Evolutionary conservation across 768 basidiomycete genomes (phyloP).

Genomic region (Holtermanniella nyarrowii): DNA sequence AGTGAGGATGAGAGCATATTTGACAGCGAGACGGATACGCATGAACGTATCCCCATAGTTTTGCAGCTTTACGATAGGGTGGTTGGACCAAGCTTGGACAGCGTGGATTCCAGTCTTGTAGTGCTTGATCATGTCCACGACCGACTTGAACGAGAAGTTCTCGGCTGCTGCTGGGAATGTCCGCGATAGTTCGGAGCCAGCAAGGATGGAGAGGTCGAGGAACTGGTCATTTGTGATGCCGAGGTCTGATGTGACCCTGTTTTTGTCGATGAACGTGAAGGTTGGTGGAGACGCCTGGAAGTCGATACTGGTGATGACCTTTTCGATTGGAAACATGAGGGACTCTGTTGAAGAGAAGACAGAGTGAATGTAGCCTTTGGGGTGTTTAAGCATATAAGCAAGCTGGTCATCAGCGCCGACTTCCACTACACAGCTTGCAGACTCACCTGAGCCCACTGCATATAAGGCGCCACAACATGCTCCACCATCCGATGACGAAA

Average conservation of each 20-base stretch:
- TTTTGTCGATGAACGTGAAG: conserved; percentile 78
- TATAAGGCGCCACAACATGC: conserved; percentile 90
- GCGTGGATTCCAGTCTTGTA: conserved; percentile 63
- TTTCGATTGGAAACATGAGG: conserved; percentile 60
- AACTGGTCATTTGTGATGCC: conserved; percentile 77
- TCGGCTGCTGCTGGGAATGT: conserved; percentile 45
- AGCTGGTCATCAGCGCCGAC: conserved; percentile 47
- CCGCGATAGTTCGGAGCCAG: conserved; percentile 64
- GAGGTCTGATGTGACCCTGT: conserved; percentile 56
- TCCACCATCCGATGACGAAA: conserved; percentile 93
- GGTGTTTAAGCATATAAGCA: conserved; percentile 86
- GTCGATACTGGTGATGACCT: conserved; percentile 80
- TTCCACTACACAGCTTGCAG: not conserved
- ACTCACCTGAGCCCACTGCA: conserved; percentile 89
- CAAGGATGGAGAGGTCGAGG: conserved; percentile 82
- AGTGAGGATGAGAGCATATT: conserved; percentile 77
- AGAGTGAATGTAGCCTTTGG: conserved; percentile 87
- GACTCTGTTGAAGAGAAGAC: conserved; percentile 85
- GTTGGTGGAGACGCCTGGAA: conserved; percentile 53
- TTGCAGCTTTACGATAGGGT: conserved; percentile 67
- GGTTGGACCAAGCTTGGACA: conserved; percentile 47
- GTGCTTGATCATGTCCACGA: conserved; percentile 84
- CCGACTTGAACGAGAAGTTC: conserved; percentile 35
- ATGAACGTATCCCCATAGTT: conserved; percentile 79
- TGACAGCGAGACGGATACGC: conserved; percentile 80